Evolutionary conservation across 805 yeast species (phyloP), one percentile per base, ranked within the genome.

Genomic region (Candida vaughaniae): DNA sequence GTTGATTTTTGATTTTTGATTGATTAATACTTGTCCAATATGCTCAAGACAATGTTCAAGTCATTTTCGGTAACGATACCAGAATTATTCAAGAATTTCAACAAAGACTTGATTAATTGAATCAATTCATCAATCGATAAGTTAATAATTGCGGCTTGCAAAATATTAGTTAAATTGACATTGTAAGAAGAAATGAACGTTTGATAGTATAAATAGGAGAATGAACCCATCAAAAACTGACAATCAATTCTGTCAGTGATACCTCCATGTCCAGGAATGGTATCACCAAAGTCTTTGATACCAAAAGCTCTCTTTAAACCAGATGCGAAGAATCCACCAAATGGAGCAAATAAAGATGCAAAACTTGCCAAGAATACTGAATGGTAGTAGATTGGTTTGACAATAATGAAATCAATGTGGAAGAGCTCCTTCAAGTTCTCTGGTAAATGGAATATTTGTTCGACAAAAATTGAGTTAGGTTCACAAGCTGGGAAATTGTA

Each of bases 221-320:
- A 93, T 26, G 95, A 86, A 9, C 99, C 99, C 98, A 93, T 93
- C 51, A 93, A 70, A 58, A 91, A 93, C 66, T 93, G 98, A 65
- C 99, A 93, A 65, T 93, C 99, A 70, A 93, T 82, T 66, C 99
- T 78, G 60, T 93, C 99, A 17, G 97, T 90, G 48, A 93, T 82
- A 49, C 99, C 99, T 46, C 99, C 99, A 58, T 93, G 99, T 22
- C 99, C 99, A 11, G 99, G 99, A 49, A 93, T 93, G 7, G 98
- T 91, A 56, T 91, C 95, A 49, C 98, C 99, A 55, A 93, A 93
- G 64, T 93, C 99, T 65, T 93, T 93, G 38, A 90, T 89, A 55
- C 91, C 86, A 66, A 93, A 90, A 10, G 98, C 88, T 64, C 99
- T 80, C 69, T 93, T 93, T 51, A 93, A 73, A n/a, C 98, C 99